These are phyloP conservation scores for Fraxinus angustifolia DNA, from an alignment of 305 asterid species.

Conservation along the genomic window DNA sequence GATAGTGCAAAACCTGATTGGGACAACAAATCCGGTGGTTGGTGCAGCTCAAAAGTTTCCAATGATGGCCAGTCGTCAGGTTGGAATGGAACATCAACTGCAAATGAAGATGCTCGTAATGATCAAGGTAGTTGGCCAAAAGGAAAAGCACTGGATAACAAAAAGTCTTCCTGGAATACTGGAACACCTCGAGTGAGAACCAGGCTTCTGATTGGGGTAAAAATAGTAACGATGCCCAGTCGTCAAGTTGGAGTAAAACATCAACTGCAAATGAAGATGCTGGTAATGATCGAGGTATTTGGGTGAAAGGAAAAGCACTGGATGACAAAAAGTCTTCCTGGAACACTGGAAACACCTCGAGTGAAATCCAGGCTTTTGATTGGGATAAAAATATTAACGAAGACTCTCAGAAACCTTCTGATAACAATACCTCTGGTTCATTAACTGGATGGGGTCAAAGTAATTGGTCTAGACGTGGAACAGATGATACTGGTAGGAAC, in stretches of 20 bases:
- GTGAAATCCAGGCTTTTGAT: constrained; percentile 33
- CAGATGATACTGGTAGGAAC: constrained; percentile 43
- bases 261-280: constrained; percentile 26
- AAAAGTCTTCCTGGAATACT: constrained; percentile 33
- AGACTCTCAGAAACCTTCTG: constrained; percentile 33
- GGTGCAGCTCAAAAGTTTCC: constrained; percentile 33
- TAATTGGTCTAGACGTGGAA: constrained; percentile 45
- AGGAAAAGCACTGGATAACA: constrained; percentile 23
- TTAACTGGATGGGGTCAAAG: constrained; percentile 76
- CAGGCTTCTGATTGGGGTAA: constrained; percentile 40
- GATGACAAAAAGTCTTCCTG: constrained; percentile 31
- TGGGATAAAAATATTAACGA: constrained; percentile 30
- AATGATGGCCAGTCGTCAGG: constrained; percentile 27
- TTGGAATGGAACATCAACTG: constrained; percentile 38
- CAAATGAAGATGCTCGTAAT: constrained; percentile 24
- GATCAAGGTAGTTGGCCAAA: constrained; percentile 33
- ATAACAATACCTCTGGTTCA: constrained; percentile 35
- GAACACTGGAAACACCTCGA: constrained; percentile 26
- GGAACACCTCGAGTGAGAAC: constrained; percentile 29
- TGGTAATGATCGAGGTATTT: constrained; percentile 24
- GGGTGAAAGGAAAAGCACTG: constrained; percentile 30
- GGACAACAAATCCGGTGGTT: constrained; percentile 31
- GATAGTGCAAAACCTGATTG: constrained; percentile 24
- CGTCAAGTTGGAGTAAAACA: constrained; percentile 43
- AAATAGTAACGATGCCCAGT: constrained; percentile 10